These are phyloP conservation scores for Termitomyces titanicus DNA, from an alignment of 768 basidiomycete species.

Conservation along the genomic window DNA sequence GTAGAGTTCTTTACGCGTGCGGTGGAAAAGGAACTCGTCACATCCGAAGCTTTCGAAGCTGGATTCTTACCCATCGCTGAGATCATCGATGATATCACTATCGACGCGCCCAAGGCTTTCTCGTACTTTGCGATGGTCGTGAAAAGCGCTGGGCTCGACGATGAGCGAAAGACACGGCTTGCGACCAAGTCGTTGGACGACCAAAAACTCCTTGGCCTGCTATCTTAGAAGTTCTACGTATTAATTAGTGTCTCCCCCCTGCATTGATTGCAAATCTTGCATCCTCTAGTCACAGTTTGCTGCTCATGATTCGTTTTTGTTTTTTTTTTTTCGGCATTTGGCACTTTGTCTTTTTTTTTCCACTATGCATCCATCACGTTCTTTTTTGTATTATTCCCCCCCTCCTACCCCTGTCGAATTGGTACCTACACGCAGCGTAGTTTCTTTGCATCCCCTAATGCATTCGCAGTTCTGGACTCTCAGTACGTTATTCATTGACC, in stretches of 20 bases:
- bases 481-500: background rate
- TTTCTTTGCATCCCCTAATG: constrained; percentile 11
- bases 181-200: constrained; percentile 59
- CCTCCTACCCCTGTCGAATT: constrained; percentile 9
- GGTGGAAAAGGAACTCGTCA: constrained; percentile 55
- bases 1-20: constrained; percentile 69
- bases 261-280: constrained; percentile 26
- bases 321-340: constrained; percentile 9
- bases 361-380: constrained; percentile 11
- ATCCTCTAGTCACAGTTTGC: constrained; percentile 17
- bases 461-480: constrained; percentile 7
- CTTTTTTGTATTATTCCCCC: constrained; percentile 17
- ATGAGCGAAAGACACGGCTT: constrained; percentile 52
- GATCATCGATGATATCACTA: constrained; percentile 81
- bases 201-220: constrained; percentile 55
- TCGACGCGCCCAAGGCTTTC: constrained; percentile 89
- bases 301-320: constrained; percentile 5
- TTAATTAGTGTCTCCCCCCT: constrained; percentile 7
- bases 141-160: constrained; percentile 63
- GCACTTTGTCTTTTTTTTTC: background rate
- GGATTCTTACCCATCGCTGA: constrained; percentile 71
- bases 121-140: constrained; percentile 72
- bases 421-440: constrained; percentile 15
- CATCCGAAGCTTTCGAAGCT: constrained; percentile 62
- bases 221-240: constrained; percentile 42